Percentiles rank a stretch among this genome's conserved stretches.
Conservation (phyloP, 1,139 yeast genomes). For the Casaregolazyma lundiana region DNA sequence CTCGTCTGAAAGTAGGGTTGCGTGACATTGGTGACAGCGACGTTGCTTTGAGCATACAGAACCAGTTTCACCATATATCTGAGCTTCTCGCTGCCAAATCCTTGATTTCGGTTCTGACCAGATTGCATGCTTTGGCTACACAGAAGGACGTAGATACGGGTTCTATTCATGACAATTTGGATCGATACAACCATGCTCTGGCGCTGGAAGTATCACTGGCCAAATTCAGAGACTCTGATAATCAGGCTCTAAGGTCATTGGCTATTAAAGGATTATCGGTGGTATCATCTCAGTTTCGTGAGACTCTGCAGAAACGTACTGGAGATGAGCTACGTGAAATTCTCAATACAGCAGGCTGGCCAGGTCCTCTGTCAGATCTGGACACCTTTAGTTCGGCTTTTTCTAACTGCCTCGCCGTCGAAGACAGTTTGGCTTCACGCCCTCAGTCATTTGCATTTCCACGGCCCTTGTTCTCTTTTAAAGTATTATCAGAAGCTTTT, state of each 20-base stretch:
- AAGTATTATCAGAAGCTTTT: conserved; percentile 52
- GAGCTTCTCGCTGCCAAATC: conserved; percentile 1
- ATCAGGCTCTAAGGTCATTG: conserved; percentile 13
- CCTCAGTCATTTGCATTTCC: conserved; percentile 38
- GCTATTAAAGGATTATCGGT: conserved; percentile 15
- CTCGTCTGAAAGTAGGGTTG: background rate
- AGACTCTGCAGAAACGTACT: conserved; percentile 12
- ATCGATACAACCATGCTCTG: background rate
- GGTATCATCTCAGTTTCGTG: conserved; percentile 10
- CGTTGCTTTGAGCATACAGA: background rate
- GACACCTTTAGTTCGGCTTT: conserved; percentile 14
- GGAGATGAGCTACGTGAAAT: conserved; percentile 14
- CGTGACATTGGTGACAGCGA: conserved; percentile 4
- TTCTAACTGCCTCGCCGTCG: conserved; percentile 16
- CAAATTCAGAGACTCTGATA: conserved; percentile 8
- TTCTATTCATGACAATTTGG: background rate
- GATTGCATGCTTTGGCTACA: background rate
- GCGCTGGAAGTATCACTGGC: conserved; percentile 9
- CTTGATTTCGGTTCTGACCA: background rate
- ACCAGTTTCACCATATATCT: background rate
- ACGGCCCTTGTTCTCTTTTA: conserved; percentile 55
- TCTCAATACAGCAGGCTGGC: conserved; percentile 25
- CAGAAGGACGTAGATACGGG: background rate
- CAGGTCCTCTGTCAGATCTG: conserved; percentile 18
- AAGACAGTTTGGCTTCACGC: conserved; percentile 6